These are phyloP conservation scores for Fusarium pilosicola DNA, from an alignment of 2,329 filamentous ascomycete species.

Conservation along the genomic window DNA sequence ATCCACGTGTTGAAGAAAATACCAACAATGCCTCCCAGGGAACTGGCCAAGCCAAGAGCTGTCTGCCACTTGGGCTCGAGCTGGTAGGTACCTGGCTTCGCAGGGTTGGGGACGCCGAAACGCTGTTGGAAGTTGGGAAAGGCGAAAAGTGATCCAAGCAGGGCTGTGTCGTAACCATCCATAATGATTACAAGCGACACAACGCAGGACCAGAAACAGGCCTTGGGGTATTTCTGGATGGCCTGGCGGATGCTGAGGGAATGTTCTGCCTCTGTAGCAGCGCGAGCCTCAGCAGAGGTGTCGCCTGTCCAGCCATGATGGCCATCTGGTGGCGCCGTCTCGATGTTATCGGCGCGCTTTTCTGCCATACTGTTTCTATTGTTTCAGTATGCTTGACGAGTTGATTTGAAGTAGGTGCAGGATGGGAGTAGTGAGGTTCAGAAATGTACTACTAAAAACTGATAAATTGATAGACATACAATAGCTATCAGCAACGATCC, in stretches of 20 bases:
- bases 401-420: too few relatives aligned
- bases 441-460: too few relatives aligned
- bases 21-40: conserved; percentile 30
- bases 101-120: neutral
- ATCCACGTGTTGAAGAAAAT: conserved; percentile 32
- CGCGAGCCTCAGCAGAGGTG: neutral
- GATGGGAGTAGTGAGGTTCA: neutral
- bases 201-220: conserved; percentile 45
- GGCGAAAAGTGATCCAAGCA: conserved; percentile 45
- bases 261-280: neutral
- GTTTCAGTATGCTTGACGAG: too few relatives aligned
- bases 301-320: neutral
- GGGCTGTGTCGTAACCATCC: conserved; percentile 48
- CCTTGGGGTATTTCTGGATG: conserved; percentile 22
- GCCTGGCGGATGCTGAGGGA: neutral
- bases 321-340: neutral
- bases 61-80: conserved; percentile 8
- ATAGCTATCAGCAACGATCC: neutral
- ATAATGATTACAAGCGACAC: conserved; percentile 50
- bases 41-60: neutral
- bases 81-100: neutral
- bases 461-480: neutral
- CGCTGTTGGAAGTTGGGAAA: conserved; percentile 33
- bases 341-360: neutral
- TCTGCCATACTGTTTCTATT: neutral